phyloP scores from a whole-genome alignment of 257 asterid species.

The Henckelia pumila region DNA sequence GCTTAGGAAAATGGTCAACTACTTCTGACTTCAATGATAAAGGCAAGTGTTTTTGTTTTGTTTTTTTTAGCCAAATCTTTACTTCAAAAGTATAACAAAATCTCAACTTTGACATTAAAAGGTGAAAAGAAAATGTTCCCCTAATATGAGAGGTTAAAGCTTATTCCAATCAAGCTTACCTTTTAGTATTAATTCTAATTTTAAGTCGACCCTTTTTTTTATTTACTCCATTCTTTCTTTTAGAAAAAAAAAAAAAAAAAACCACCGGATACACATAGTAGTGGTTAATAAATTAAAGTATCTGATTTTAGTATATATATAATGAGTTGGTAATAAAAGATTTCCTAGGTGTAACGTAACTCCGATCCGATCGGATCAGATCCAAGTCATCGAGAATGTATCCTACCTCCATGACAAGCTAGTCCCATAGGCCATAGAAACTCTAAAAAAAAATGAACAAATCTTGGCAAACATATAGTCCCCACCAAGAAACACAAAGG shows the following conservation, averaged over 20 bases:
- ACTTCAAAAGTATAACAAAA: slow-evolving; percentile 41
- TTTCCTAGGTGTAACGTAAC: too few species aligned
- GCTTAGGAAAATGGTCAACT: slow-evolving; percentile 23
- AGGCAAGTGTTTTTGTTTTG: slow-evolving; percentile 15
- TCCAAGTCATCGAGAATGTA: slow-evolving; percentile 42
- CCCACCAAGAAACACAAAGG: slow-evolving; percentile 54
- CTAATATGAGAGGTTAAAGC: slow-evolving; percentile 15
- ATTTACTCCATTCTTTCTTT: background rate
- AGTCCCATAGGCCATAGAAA: slow-evolving; percentile 31
- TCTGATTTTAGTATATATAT: too few species aligned
- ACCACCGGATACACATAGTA: too few species aligned
- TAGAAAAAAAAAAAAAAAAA: too few species aligned
- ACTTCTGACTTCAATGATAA: slow-evolving; percentile 26
- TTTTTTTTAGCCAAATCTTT: slow-evolving; percentile 29
- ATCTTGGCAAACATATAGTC: slow-evolving; percentile 44
- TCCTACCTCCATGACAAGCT: slow-evolving; percentile 47
- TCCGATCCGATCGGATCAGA: too few species aligned
- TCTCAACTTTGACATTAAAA: slow-evolving; percentile 48
- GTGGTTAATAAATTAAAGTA: too few species aligned
- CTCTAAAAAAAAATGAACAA: slow-evolving; percentile 33
- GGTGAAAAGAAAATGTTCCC: slow-evolving; percentile 33
- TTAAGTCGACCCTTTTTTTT: too few species aligned
- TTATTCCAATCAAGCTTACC: background rate
- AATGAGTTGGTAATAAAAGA: too few species aligned
- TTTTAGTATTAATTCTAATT: too few species aligned